These are phyloP conservation scores for Talaromyces sp. DNA, from an alignment of 2,329 filamentous ascomycete species.

Conservation along the genomic window DNA sequence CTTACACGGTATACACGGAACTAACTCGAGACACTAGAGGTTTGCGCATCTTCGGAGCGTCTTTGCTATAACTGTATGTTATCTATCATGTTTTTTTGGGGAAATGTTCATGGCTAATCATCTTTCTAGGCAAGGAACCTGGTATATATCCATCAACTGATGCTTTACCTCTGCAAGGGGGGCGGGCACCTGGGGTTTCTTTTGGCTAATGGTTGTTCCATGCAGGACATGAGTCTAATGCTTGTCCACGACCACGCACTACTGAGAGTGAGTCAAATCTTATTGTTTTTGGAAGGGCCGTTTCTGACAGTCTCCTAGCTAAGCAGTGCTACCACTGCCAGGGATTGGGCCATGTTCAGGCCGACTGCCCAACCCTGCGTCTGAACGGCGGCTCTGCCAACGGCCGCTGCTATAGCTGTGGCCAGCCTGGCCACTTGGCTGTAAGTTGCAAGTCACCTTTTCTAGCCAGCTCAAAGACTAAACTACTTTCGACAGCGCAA, in stretches of 20 bases:
- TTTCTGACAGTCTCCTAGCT: constrained; percentile 43
- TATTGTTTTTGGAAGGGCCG: not conserved
- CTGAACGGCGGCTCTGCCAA: constrained; percentile 73
- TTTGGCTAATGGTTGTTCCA: not conserved
- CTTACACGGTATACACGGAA: constrained; percentile 44
- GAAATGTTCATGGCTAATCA: constrained; percentile 13
- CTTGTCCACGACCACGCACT: constrained; percentile 91
- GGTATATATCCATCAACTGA: constrained; percentile 27
- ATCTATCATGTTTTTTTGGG: not conserved
- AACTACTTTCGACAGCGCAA: constrained; percentile 56
- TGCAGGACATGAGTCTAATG: constrained; percentile 89
- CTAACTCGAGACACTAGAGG: constrained; percentile 60
- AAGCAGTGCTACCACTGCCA: constrained; percentile 99
- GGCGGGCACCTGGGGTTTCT: not conserved
- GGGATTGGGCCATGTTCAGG: constrained; percentile 95
- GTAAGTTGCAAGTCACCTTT: constrained; percentile 40
- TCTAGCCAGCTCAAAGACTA: not conserved
- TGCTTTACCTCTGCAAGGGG: constrained; percentile 5
- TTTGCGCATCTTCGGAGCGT: constrained; percentile 95
- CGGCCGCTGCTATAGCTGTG: constrained; percentile 95
- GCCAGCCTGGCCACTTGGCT: constrained; percentile 85
- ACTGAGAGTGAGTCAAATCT: constrained; percentile 65
- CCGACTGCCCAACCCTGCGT: constrained; percentile 94
- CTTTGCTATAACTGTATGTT: constrained; percentile 97
- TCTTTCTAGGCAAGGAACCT: constrained; percentile 39